Conservation (phyloP, 1,139 yeast species). For the Scheffersomyces insectosa region DNA sequence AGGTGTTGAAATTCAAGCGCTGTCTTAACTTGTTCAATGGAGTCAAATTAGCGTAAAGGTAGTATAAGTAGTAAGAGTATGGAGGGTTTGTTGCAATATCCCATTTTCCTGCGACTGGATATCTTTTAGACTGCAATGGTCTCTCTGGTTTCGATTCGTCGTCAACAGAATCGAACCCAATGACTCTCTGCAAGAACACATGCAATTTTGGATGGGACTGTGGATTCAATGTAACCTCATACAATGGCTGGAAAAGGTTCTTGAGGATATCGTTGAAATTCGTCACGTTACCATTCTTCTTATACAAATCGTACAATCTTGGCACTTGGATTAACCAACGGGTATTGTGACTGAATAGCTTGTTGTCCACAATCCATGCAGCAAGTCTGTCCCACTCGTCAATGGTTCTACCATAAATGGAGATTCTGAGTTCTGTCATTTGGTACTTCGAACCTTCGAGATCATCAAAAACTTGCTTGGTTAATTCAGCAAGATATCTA, state of each 20-base stretch:
- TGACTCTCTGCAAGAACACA: conserved; percentile 85
- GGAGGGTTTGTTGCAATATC: conserved; percentile 81
- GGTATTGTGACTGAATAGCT: conserved; percentile 87
- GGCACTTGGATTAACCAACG: conserved; percentile 98
- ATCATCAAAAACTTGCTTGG: conserved; percentile 91
- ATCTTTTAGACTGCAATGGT: conserved; percentile 68
- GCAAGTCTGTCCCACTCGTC: conserved; percentile 97
- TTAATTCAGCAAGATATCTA: conserved; percentile 85
- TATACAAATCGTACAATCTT: conserved; percentile 86
- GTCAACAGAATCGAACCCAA: conserved; percentile 97
- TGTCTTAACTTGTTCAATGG: conserved; percentile 82
- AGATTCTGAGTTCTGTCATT: conserved; percentile 94
- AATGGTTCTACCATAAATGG: conserved; percentile 84
- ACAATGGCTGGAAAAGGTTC: conserved; percentile 85
- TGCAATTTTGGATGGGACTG: conserved; percentile 83
- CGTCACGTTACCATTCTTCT: conserved; percentile 67
- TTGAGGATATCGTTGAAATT: conserved; percentile 75
- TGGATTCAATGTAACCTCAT: conserved; percentile 88
- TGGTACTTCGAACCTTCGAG: conserved; percentile 94
- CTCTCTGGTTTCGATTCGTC: conserved; percentile 94
- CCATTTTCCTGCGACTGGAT: conserved; percentile 86
- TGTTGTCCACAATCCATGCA: conserved; percentile 91
- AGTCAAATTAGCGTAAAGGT: conserved; percentile 81
- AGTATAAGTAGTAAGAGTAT: conserved; percentile 92
- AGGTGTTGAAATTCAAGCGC: conserved; percentile 75